Evolutionary conservation across 202 grass and related monocot species (phyloP).

Genomic region (Setaria viridis): DNA sequence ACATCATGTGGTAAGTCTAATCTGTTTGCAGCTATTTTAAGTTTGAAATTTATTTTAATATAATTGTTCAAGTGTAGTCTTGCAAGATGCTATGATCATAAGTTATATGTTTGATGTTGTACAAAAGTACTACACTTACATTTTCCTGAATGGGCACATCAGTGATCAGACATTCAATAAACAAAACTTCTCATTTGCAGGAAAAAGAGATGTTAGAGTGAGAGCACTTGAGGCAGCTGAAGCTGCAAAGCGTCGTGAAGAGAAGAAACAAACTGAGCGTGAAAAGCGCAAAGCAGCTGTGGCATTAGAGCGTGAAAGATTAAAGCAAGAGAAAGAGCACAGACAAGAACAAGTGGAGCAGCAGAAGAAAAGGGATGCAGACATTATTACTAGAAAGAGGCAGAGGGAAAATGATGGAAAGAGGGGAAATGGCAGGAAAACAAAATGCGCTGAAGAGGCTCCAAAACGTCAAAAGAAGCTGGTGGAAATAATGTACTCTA

Average conservation of each 20-base stretch:
- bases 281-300: conserved; percentile 61
- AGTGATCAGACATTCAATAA: background rate
- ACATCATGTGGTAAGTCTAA: conserved; percentile 51
- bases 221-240: conserved; percentile 74
- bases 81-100: background rate
- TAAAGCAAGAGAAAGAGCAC: conserved; percentile 59
- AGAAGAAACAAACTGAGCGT: conserved; percentile 69
- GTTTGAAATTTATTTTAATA: conserved; percentile 23
- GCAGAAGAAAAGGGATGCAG: conserved; percentile 57
- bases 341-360: conserved; percentile 57
- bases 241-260: conserved; percentile 58
- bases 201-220: conserved; percentile 74
- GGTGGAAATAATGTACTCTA: conserved; percentile 39
- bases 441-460: conserved; percentile 53
- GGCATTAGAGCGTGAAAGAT: conserved; percentile 58
- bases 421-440: conserved; percentile 66
- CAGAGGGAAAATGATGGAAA: conserved; percentile 64
- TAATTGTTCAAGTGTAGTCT: background rate
- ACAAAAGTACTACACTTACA: background rate
- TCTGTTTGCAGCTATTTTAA: conserved; percentile 20
- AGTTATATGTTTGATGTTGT: background rate
- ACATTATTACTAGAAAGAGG: conserved; percentile 67
- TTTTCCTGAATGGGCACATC: background rate
- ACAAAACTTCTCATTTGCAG: conserved; percentile 37
- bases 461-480: conserved; percentile 49